Evolutionary conservation across 2,329 filamentous ascomycete species (phyloP).

Genomic region (Ascochyta pisi): DNA sequence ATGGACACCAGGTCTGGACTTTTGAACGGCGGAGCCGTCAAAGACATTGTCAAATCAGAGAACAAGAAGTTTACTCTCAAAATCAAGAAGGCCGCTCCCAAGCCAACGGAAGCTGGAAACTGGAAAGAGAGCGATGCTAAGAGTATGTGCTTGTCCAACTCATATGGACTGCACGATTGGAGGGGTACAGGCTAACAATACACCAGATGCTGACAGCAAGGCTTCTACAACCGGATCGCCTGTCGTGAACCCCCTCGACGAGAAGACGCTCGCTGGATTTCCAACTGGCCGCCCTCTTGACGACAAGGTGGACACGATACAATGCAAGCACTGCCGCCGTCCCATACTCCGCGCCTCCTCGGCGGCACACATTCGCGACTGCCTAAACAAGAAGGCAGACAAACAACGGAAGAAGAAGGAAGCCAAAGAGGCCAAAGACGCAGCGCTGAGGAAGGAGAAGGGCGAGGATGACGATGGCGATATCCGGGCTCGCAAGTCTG

Average conservation of each 20-base stretch:
- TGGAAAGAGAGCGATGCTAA: slow-evolving; percentile 72
- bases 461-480: slow-evolving; percentile 53
- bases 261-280: slow-evolving; percentile 79
- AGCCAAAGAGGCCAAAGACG: slow-evolving; percentile 64
- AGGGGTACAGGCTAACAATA: background rate
- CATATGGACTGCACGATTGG: background rate
- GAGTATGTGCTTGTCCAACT: slow-evolving; percentile 54
- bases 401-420: slow-evolving; percentile 68
- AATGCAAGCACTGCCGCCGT: slow-evolving; percentile 94
- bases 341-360: slow-evolving; percentile 78
- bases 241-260: slow-evolving; percentile 69
- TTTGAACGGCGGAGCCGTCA: slow-evolving; percentile 39
- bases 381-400: slow-evolving; percentile 80
- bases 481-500: slow-evolving; percentile 50
- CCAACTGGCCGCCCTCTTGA: slow-evolving; percentile 80
- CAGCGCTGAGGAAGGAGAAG: slow-evolving; percentile 56
- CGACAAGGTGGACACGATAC: slow-evolving; percentile 77
- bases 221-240: slow-evolving; percentile 40
- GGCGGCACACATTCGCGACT: slow-evolving; percentile 81
- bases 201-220: slow-evolving; percentile 37
- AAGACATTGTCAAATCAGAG: slow-evolving; percentile 47
- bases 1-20: slow-evolving; percentile 36
- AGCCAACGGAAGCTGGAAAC: slow-evolving; percentile 71
- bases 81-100: slow-evolving; percentile 68
- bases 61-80: slow-evolving; percentile 52